phyloP scores from a whole-genome alignment of 2,329 filamentous ascomycete species.

The Colletotrichum euphorbiae region DNA sequence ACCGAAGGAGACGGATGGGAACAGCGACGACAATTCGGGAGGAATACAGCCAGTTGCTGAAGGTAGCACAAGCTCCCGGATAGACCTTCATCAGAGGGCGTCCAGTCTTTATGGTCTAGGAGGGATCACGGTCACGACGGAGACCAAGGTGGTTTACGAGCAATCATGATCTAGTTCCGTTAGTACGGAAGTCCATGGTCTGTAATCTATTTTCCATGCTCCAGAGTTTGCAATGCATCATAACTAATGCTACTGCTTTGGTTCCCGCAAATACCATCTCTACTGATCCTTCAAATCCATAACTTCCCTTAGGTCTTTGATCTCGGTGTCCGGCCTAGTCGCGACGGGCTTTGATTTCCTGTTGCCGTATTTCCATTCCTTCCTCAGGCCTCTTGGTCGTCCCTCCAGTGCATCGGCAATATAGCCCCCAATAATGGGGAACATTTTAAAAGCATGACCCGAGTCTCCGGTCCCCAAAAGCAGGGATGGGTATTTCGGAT shows the following conservation, averaged over 20 bases:
- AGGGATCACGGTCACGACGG: conserved; percentile 27
- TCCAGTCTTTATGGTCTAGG: conserved; percentile 8
- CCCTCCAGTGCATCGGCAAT: conserved; percentile 43
- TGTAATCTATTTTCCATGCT: too few species aligned
- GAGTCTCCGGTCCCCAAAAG: conserved; percentile 44
- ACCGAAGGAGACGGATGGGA: neutral
- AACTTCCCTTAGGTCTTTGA: conserved; percentile 42
- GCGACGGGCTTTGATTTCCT: conserved; percentile 39
- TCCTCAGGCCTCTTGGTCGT: conserved; percentile 31
- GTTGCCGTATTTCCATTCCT: conserved; percentile 41
- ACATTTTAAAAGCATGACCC: conserved; percentile 46
- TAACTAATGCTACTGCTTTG: too few species aligned
- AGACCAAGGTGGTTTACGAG: conserved; percentile 32
- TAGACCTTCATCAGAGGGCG: neutral
- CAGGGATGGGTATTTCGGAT: conserved; percentile 39
- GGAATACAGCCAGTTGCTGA: neutral
- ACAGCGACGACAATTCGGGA: neutral
- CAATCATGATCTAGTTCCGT: neutral
- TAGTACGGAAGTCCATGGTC: neutral
- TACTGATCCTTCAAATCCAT: conserved; percentile 7
- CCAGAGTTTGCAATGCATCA: too few species aligned
- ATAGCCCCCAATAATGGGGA: conserved; percentile 43
- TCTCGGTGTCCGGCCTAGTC: conserved; percentile 40
- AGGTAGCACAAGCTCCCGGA: neutral
- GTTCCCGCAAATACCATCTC: too few species aligned